Evolutionary conservation across 495 filamentous ascomycete genomes (phyloP).

Genomic region (Xanthoparmelia taractica): DNA sequence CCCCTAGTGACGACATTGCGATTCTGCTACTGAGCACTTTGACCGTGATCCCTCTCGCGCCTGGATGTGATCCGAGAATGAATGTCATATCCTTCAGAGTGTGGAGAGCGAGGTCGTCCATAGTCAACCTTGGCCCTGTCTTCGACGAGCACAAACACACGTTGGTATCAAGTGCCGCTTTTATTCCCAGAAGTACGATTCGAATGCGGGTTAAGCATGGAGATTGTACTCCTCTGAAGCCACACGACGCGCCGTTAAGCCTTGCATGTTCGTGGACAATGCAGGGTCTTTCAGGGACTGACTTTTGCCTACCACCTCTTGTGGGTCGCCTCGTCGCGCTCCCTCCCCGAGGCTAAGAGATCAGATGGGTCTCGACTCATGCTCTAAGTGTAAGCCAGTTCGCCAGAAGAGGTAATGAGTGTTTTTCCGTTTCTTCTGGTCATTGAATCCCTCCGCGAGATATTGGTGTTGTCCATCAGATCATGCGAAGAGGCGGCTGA

Average conservation of each 20-base stretch:
- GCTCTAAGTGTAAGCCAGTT: not conserved
- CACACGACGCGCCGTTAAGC: constrained; percentile 1
- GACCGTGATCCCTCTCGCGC: not conserved
- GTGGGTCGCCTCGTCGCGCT: not conserved
- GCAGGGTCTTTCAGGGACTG: not conserved
- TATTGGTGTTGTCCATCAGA: not conserved
- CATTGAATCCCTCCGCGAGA: not conserved
- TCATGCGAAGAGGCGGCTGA: not conserved
- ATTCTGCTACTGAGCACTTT: not conserved
- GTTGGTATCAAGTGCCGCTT: not conserved
- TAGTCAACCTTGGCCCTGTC: not conserved
- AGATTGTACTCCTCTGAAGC: not conserved
- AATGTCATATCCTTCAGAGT: not conserved
- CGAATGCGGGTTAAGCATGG: not conserved
- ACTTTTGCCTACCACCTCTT: not conserved
- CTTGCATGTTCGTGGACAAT: not conserved
- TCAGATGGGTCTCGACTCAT: not conserved
- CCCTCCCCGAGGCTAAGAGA: not conserved
- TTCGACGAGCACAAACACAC: not conserved
- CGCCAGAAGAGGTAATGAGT: not conserved
- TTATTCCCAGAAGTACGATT: not conserved
- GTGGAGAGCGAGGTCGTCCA: not conserved
- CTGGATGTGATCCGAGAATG: not conserved
- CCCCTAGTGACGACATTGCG: not conserved
- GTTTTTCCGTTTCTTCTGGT: not conserved